Base-by-base conservation (phyloP, 2,329 filamentous ascomycete species). In the Talaromyces sp. region DNA sequence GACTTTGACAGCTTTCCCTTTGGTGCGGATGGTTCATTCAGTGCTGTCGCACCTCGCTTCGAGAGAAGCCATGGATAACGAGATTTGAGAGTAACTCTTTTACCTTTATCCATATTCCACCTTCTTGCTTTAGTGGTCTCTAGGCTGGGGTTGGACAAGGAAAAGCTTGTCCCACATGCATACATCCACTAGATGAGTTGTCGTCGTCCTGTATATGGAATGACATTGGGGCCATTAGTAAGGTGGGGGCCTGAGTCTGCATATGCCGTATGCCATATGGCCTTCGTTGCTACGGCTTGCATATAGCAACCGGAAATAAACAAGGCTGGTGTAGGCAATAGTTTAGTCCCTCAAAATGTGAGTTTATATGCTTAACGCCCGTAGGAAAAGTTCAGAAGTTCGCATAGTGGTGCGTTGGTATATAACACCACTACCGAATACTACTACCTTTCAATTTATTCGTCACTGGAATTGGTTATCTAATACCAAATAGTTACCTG, bases 1-100 rank as follows among this genome's bases (percentile, higher is more conserved):
- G 50, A 58, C 32, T 58, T 58, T 27, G 56, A 58, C 11, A n/a
- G 38, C 13, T 58, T 53, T 58, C 19, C 52, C 19, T 58, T 58
- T 21, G 21, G 29, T 19, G 11, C 21, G 13, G 49, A 52, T 21
- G 24, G 17, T 27, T 46, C 19, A 46, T 46, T 24, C 7, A 24
- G 19, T 13, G 43, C 11, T 46, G 19, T 24, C 21, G 43, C 43
- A 46, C 17, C 41, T 43, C 41, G 9, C 2, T 21, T 21, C 8
- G 17, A 43, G 43, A 46, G 3, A 46, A 24, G 43, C 19, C 9
- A 19, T 46, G 19, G 8, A 11, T 46, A 35, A 35, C 26, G 32
- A 4, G 14, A 4, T 35, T 35, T 35, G 13, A 35, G 13, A 14
- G 5, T 14, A 13, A 35, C 31, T 35, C 32, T 35, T 35, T 35